Base-by-base conservation (phyloP, 2,329 filamentous ascomycete species). In the Colletotrichum lini region DNA sequence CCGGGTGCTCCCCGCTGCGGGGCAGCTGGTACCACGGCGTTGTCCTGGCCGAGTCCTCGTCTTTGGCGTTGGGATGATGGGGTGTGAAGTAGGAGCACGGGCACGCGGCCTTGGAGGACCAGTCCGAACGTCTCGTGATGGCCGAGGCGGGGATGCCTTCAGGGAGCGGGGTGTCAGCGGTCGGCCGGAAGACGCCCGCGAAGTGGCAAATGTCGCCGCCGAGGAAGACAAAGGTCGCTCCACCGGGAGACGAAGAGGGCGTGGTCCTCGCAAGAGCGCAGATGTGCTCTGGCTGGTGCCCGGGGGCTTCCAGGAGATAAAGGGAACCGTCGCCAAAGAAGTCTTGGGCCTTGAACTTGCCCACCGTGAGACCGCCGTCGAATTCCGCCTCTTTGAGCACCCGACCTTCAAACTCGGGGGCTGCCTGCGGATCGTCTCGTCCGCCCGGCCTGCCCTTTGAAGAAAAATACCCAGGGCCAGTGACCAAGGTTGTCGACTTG, bases 291-390 rank as follows among this genome's bases (percentile, higher is more conserved):
- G 71, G 54, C 1, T 74, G 71, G 40, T 77, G 76, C 0, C 76
- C 73, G 3, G 76, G 74, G 2, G 74, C 75, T 44, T 83, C 80
- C 6, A 85, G 75, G n/a, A 85, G 71, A 63, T 84, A 84, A 54
- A 85, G 78, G 10, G 77, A 80, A 1, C 82, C 82, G 53, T 84
- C 83, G 13, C 77, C 78, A 49, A 84, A 84, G 67, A 79, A 84
- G 63, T 84, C 82, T n/a, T 80, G 67, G 0, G 83, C 83, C 15
- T 75, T 75, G 73, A 83, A 84, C 10, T 77, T 73, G 4, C 82
- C 83, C 47, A 81, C 74, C 35, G 53, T 67, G 35, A 74, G 42
- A 9, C 45, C 69, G 21, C 30, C 10, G 42, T 74, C 73, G 53
- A 77, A 74, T 26, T 70, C 58, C 9, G 75, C 60, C 38, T 75